Evolutionary conservation across 1,284 basidiomycete species (phyloP).

Genomic region (Austroboletus niveus): DNA sequence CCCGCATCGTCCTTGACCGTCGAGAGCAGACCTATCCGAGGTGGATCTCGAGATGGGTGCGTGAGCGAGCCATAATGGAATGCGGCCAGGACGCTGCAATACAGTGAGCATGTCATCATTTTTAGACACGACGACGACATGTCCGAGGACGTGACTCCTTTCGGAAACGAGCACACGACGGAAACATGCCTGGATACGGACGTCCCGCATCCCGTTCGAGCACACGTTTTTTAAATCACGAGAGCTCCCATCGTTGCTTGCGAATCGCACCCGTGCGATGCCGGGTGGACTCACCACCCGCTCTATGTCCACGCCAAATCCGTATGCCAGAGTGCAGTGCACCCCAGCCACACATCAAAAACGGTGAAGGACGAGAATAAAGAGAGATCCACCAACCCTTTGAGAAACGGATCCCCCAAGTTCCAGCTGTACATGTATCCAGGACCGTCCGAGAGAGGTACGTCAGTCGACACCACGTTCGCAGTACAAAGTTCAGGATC

Average conservation of each 20-base stretch:
- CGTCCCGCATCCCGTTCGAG: conserved; percentile 4
- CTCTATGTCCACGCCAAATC: conserved; percentile 9
- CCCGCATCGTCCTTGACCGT: conserved; percentile 57
- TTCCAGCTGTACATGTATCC: conserved; percentile 56
- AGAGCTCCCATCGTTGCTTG: not conserved
- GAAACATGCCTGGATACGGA: not conserved
- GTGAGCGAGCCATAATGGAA: conserved; percentile 69
- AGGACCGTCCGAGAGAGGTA: conserved; percentile 39
- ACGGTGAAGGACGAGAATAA: not conserved
- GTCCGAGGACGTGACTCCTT: conserved; percentile 14
- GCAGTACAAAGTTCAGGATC: conserved; percentile 46
- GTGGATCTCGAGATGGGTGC: conserved; percentile 59
- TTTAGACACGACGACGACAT: not conserved
- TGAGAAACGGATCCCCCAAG: conserved; percentile 53
- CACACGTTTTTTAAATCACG: too few relatives aligned
- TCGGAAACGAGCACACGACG: not conserved
- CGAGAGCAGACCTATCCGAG: conserved; percentile 68
- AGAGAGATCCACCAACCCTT: conserved; percentile 37
- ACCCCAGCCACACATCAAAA: not conserved
- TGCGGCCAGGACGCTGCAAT: conserved; percentile 45
- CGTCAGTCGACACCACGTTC: conserved; percentile 54
- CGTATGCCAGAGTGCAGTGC: not conserved
- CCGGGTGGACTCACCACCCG: conserved; percentile 1
- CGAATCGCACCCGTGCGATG: not conserved
- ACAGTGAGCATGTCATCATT: not conserved